These are phyloP conservation scores for Arctium lappa DNA, from an alignment of 129 eudicot genomes.

Conservation along the genomic window DNA sequence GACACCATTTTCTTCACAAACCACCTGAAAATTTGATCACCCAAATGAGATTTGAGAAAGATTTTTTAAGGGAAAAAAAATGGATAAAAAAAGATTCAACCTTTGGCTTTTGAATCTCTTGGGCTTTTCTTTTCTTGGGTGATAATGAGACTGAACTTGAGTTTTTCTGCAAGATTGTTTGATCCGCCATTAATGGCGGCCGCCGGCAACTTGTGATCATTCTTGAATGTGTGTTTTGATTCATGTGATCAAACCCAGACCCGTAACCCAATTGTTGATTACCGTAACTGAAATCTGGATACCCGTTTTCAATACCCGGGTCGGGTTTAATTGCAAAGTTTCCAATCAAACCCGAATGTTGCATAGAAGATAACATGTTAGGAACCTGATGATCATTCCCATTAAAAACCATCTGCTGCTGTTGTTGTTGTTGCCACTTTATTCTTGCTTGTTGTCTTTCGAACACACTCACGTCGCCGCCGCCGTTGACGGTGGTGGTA, in stretches of 20 bases:
- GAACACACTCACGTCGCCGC: slow-evolving; percentile 50
- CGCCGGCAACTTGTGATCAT: not conserved
- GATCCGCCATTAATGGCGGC: slow-evolving; percentile 30
- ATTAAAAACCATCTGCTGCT: slow-evolving; percentile 21
- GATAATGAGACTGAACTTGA: slow-evolving; percentile 15
- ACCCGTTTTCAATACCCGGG: slow-evolving; percentile 37
- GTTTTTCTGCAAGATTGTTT: slow-evolving; percentile 5
- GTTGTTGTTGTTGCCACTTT: slow-evolving; percentile 61
- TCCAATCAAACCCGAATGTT: slow-evolving; percentile 26
- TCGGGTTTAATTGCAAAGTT: slow-evolving; percentile 47
- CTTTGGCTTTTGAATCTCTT: slow-evolving; percentile 43
- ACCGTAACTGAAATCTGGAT: slow-evolving; percentile 34
- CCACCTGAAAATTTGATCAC: slow-evolving; percentile 32
- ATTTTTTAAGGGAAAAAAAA: not conserved
- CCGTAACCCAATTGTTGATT: not conserved
- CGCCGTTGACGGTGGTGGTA: slow-evolving; percentile 17
- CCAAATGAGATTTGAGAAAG: not conserved
- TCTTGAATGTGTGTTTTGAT: not conserved
- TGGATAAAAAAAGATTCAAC: slow-evolving; percentile 30
- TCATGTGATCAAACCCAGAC: not conserved
- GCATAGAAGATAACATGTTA: not conserved
- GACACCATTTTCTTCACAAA: slow-evolving; percentile 25
- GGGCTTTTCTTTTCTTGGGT: slow-evolving; percentile 74
- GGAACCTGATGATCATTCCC: slow-evolving; percentile 35
- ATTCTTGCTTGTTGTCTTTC: slow-evolving; percentile 56